Conservation (phyloP, 106 monocot species). For the Dioscorea alata region DNA sequence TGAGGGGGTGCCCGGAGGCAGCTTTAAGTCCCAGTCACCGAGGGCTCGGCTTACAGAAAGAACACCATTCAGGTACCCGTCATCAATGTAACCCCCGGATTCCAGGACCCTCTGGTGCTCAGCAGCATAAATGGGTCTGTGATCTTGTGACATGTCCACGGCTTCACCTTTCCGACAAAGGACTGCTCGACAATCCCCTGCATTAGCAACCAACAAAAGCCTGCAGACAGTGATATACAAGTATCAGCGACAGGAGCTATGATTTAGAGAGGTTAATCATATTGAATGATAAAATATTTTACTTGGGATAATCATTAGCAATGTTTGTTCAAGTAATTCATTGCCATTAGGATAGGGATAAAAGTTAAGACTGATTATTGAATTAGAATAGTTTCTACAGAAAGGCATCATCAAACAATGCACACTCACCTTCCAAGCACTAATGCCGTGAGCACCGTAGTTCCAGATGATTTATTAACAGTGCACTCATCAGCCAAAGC, state of each 20-base stretch:
- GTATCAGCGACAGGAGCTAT: no score
- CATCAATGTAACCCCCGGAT: slow-evolving; percentile 44
- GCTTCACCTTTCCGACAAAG: slow-evolving; percentile 49
- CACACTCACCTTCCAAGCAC: slow-evolving; percentile 57
- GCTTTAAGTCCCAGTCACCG: slow-evolving; percentile 66
- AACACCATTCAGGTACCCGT: slow-evolving; percentile 60
- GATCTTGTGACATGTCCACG: slow-evolving; percentile 56
- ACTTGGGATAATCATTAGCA: no score
- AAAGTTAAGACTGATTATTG: no score
- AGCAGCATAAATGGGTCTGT: slow-evolving; percentile 30
- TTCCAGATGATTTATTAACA: slow-evolving; percentile 57
- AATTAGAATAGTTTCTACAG: no score
- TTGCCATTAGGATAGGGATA: no score
- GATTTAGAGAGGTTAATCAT: no score
- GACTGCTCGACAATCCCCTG: slow-evolving; percentile 62
- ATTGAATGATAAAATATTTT: no score
- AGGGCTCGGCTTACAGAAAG: slow-evolving; percentile 53
- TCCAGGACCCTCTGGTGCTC: slow-evolving; percentile 40
- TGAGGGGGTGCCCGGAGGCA: slow-evolving; percentile 30
- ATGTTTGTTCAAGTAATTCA: no score
- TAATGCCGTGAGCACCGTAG: slow-evolving; percentile 65
- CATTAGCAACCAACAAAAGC: slow-evolving; percentile 54
- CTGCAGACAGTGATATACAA: slow-evolving; percentile 9
- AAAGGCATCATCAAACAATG: no score
- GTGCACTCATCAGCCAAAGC: slow-evolving; percentile 58